These are phyloP conservation scores for Carallia pectinifolia DNA, from an alignment of 345 rosid genomes.

Conservation along the genomic window DNA sequence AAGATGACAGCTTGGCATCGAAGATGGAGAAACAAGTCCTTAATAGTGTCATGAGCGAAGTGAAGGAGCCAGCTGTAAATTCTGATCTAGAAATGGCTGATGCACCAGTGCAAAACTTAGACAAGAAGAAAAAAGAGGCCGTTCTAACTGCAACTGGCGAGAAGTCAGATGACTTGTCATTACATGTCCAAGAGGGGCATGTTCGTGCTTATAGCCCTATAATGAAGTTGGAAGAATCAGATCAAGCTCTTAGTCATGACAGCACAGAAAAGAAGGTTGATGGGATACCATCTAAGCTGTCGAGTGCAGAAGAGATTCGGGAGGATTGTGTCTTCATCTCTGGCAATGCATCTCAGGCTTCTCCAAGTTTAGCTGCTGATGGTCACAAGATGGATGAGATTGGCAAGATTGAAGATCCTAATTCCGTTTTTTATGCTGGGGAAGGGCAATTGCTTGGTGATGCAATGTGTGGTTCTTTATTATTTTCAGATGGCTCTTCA, in stretches of 20 bases:
- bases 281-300: conserved; percentile 23
- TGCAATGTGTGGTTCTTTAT: conserved; percentile 34
- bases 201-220: conserved; percentile 6
- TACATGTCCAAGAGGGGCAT: conserved; percentile 16
- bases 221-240: conserved; percentile 15
- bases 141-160: conserved; percentile 10
- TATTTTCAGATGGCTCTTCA: conserved; percentile 40
- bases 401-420: conserved; percentile 10
- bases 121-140: conserved; percentile 23
- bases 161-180: conserved; percentile 14
- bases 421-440: conserved; percentile 7
- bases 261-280: conserved; percentile 33
- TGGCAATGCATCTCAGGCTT: conserved; percentile 16
- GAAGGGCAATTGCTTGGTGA: conserved; percentile 27
- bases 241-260: conserved; percentile 16
- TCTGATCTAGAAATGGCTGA: conserved; percentile 29
- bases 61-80: conserved; percentile 17
- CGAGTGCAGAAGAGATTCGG: conserved; percentile 20
- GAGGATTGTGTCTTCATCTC: not conserved
- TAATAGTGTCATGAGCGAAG: conserved; percentile 11
- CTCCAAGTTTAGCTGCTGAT: conserved; percentile 3
- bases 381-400: conserved; percentile 13
- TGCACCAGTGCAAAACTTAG: conserved; percentile 11
- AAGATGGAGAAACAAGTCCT: conserved; percentile 25
- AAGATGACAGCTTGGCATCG: conserved; percentile 33